phyloP scores from a whole-genome alignment of 805 yeast species.

The Candida taoyuanica region DNA sequence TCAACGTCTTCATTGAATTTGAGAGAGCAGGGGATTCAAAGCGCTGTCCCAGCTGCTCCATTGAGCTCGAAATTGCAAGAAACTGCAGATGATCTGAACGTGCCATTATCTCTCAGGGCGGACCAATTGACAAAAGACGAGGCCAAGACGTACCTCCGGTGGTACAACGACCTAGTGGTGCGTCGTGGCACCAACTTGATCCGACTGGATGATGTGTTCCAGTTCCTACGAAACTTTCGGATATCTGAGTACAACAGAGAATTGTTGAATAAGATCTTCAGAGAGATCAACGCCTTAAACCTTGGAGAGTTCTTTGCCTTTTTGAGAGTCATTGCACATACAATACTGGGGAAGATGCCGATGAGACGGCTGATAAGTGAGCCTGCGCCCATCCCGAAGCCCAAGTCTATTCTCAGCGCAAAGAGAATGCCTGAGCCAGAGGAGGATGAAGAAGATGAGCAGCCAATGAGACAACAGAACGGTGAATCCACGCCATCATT shows the following conservation, averaged over 20 bases:
- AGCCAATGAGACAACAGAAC: conserved; percentile 10
- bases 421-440: conserved; percentile 45
- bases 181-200: conserved; percentile 66
- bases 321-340: conserved; percentile 72
- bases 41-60: not conserved
- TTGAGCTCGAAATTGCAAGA: conserved; percentile 16
- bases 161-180: conserved; percentile 85
- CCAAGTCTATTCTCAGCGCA: conserved; percentile 68
- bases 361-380: conserved; percentile 45
- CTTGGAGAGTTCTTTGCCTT: conserved; percentile 91
- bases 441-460: conserved; percentile 31
- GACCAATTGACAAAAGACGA: conserved; percentile 74
- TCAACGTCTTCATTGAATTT: conserved; percentile 19
- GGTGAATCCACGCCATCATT: conserved; percentile 35
- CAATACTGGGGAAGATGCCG: conserved; percentile 50
- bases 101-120: conserved; percentile 61
- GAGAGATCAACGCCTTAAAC: conserved; percentile 56
- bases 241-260: conserved; percentile 47
- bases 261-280: conserved; percentile 47
- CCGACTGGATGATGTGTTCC: conserved; percentile 70
- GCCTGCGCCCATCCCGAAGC: conserved; percentile 69
- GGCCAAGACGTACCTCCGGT: conserved; percentile 77
- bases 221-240: conserved; percentile 73
- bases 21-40: conserved; percentile 10
- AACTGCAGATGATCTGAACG: conserved; percentile 34